A percentile compares a stretch with the other conserved stretches of the same genome.
phyloP scores from a whole-genome alignment of 208 protist species.

The Trypanosoma theileri region DNA sequence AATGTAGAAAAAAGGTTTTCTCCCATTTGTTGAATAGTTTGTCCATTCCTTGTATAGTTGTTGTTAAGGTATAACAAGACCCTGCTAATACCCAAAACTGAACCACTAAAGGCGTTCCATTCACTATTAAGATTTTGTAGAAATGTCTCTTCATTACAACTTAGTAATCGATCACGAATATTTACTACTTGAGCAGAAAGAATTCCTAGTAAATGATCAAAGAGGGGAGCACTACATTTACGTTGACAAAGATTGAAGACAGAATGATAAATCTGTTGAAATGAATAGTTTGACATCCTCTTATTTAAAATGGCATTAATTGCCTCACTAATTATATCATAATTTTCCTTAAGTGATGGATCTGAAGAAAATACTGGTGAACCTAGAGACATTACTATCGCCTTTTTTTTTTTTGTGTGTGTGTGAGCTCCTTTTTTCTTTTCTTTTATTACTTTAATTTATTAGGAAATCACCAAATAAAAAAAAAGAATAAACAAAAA shows the following conservation, averaged over 20 bases:
- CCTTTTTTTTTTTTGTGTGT: background rate
- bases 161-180: slow-evolving; percentile 34
- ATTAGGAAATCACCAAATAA: background rate
- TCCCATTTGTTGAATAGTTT: slow-evolving; percentile 45
- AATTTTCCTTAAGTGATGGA: slow-evolving; percentile 44
- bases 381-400: background rate
- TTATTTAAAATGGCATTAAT: slow-evolving; percentile 55
- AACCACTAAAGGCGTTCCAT: slow-evolving; percentile 52
- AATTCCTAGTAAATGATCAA: slow-evolving; percentile 43
- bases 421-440: background rate
- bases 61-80: slow-evolving; percentile 72
- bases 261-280: slow-evolving; percentile 76
- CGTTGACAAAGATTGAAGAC: slow-evolving; percentile 72
- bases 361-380: background rate
- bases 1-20: slow-evolving; percentile 48
- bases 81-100: slow-evolving; percentile 47
- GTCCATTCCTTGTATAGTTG: slow-evolving; percentile 38
- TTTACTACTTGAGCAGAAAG: slow-evolving; percentile 36
- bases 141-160: slow-evolving; percentile 23
- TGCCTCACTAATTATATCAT: slow-evolving; percentile 56
- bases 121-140: slow-evolving; percentile 40
- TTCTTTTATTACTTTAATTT: background rate
- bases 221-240: slow-evolving; percentile 38
- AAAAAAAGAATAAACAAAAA: slow-evolving; percentile 13
- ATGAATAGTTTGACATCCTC: slow-evolving; percentile 50